phyloP scores from a whole-genome alignment of 192 early-diverging fungal species.

The Rhizoclosmatium globosum region DNA sequence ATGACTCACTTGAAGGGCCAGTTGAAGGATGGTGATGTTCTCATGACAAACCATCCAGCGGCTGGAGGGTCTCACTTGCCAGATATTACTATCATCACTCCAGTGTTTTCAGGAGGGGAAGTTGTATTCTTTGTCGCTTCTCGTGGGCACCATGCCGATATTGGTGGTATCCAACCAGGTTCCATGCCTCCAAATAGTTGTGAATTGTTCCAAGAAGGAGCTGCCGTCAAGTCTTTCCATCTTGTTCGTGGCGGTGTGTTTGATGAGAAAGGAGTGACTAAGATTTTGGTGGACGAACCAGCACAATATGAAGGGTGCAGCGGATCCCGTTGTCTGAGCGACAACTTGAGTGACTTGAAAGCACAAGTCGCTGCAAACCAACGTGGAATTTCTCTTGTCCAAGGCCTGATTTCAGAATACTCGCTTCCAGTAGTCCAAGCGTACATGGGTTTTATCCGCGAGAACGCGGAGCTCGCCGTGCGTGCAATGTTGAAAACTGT shows the following conservation, averaged over 20 bases:
- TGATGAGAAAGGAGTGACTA: conserved; percentile 82
- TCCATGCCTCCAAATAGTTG: conserved; percentile 92
- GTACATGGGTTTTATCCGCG: conserved; percentile 93
- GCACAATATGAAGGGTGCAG: conserved; percentile 84
- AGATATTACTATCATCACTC: conserved; percentile 93
- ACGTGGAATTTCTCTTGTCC: conserved; percentile 86
- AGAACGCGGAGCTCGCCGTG: conserved; percentile 88
- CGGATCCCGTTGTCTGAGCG: conserved; percentile 87
- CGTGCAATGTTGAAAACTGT: conserved; percentile 27
- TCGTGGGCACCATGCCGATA: conserved; percentile 73
- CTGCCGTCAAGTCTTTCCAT: conserved; percentile 87
- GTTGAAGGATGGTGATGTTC: conserved; percentile 90
- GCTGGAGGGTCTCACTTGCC: conserved; percentile 96
- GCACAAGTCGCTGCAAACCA: conserved; percentile 98
- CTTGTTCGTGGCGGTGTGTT: conserved; percentile 85
- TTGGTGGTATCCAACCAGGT: conserved; percentile 72
- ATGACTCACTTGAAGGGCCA: conserved; percentile 72
- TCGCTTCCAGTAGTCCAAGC: conserved; percentile 88
- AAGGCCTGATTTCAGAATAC: conserved; percentile 84
- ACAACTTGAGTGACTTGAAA: conserved; percentile 95
- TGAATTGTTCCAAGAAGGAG: conserved; percentile 95
- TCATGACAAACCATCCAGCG: conserved; percentile 94
- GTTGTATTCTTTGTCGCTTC: conserved; percentile 96
- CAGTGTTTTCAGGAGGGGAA: conserved; percentile 80
- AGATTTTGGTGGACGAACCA: conserved; percentile 81